A percentile compares a stretch with the other conserved stretches of the same genome.
These are phyloP conservation scores for Elsinoe batatas DNA, from an alignment of 2,329 filamentous ascomycete genomes.

Conservation along the genomic window DNA sequence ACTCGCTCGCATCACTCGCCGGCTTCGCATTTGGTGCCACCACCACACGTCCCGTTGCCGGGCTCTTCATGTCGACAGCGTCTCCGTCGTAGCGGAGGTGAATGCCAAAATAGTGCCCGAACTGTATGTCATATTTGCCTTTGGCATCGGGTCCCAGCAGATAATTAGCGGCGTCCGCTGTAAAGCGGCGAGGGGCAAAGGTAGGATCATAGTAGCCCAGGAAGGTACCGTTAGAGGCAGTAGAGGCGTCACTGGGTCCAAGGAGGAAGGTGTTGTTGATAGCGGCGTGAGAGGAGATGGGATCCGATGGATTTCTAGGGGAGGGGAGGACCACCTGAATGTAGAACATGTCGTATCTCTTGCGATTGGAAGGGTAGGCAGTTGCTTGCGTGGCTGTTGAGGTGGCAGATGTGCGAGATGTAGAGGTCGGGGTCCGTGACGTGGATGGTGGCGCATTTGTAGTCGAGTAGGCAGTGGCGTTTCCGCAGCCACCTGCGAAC, in stretches of 20 bases:
- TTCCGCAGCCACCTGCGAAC: not conserved
- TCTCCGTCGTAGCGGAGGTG: not conserved
- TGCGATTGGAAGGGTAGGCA: not conserved
- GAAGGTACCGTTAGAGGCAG: not conserved
- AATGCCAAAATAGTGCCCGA: not conserved
- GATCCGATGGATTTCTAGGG: not conserved
- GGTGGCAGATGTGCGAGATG: not conserved
- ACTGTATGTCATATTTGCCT: not conserved
- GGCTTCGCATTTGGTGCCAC: not conserved
- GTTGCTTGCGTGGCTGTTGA: not conserved
- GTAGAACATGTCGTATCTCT: not conserved
- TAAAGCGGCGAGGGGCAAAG: not conserved
- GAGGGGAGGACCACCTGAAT: not conserved
- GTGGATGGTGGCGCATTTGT: not conserved
- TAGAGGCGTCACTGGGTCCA: not conserved
- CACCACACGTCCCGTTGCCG: not conserved
- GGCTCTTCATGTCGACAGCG: not conserved
- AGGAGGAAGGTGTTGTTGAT: conserved; percentile 1
- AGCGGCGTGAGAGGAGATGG: not conserved
- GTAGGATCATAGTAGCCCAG: not conserved
- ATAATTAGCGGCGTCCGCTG: not conserved
- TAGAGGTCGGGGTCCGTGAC: not conserved
- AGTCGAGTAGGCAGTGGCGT: not conserved
- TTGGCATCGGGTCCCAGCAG: not conserved
- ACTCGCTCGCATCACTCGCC: not conserved